A percentile compares a stretch with the other conserved stretches of the same genome.
phyloP scores from a whole-genome alignment of 2,329 filamentous ascomycete species.

The Graphilbum sp. region DNA sequence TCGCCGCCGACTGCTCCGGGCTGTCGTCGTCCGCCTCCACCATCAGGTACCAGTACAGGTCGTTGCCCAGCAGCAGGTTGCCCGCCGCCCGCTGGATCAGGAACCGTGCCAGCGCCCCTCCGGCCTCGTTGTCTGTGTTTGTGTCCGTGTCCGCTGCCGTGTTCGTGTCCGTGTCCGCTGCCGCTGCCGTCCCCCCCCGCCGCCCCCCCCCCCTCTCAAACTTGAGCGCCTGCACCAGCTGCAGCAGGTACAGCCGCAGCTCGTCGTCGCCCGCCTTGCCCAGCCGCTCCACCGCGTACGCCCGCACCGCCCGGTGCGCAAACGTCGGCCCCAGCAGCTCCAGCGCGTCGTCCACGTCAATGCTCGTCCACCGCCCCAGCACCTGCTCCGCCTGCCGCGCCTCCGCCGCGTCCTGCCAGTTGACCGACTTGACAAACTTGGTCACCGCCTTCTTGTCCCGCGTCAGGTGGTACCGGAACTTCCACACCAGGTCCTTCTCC shows the following conservation, averaged over 20 bases:
- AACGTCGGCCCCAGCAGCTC: conserved; percentile 88
- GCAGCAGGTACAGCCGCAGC: conserved; percentile 75
- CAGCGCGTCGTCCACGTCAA: conserved; percentile 90
- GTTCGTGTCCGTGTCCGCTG: background rate
- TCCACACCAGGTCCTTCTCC: conserved; percentile 94
- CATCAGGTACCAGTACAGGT: conserved; percentile 97
- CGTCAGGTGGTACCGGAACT: conserved; percentile 87
- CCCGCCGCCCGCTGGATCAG: conserved; percentile 73
- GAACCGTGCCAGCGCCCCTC: conserved; percentile 80
- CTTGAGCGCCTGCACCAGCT: conserved; percentile 90
- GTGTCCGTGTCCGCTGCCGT: conserved; percentile 34
- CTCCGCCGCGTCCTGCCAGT: conserved; percentile 11
- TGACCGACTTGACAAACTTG: conserved; percentile 80
- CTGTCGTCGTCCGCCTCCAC: conserved; percentile 86
- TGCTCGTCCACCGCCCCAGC: conserved; percentile 84
- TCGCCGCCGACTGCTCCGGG: conserved; percentile 51
- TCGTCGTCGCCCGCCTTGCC: conserved; percentile 89
- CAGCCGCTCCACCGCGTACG: conserved; percentile 83
- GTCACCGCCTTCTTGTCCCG: conserved; percentile 84
- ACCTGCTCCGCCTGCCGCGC: conserved; percentile 72
- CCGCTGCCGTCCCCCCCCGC: background rate
- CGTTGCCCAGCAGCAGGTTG: conserved; percentile 85
- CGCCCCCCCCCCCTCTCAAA: conserved; percentile 57
- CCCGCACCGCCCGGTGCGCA: conserved; percentile 72
- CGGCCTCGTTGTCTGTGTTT: conserved; percentile 36